Base-by-base conservation (phyloP, 2,329 filamentous ascomycete species). In the Penicillium sp. region DNA sequence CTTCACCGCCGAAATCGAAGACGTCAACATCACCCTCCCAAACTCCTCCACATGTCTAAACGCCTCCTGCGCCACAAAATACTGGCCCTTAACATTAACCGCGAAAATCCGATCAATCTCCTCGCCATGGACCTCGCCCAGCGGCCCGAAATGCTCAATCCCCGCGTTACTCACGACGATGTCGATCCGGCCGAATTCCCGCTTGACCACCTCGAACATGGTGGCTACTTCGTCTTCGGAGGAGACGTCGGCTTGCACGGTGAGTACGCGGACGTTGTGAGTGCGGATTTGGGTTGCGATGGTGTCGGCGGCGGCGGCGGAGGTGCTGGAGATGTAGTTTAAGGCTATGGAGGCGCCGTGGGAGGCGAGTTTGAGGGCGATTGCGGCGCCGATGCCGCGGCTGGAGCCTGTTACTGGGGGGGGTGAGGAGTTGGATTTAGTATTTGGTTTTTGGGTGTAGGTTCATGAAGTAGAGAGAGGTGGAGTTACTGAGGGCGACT, bases 61-160 rank as follows among this genome's bases (percentile, higher is more conserved):
- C 15, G 66, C 66, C 55, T 64, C 59, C 39, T 68, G 63, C 22
- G 64, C 64, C 38, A 68, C 66, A 58, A 68, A 67, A 52, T 66
- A 68, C 54, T 68, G 66, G 1, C 64, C 64, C 55, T 68, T 68
- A 5, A 68, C 63, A 55, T 68, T 68, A 5, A 67, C 63, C 15
- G 58, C 64, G 34, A 67, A 68, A 28, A 68, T 48, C 5, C 58
- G 59, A 50, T 68, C 66, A 11, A 68, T 67, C 17, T 68, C 66
- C 22, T 55, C 57, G 0, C 63, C 63, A 37, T 55, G 61, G 0
- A 62, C 63, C 42, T 65, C 57, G 0, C 52, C 38, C 34, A 66
- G 35, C 10, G 34, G 22, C 0, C 61, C 66, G 25, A 68, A 68
- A 58, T 67, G 63, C 49, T 68, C 66, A 22, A 68, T 65, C 5